phyloP scores from a whole-genome alignment of 768 basidiomycete genomes.

The Lactarius pseudohatsudake region DNA sequence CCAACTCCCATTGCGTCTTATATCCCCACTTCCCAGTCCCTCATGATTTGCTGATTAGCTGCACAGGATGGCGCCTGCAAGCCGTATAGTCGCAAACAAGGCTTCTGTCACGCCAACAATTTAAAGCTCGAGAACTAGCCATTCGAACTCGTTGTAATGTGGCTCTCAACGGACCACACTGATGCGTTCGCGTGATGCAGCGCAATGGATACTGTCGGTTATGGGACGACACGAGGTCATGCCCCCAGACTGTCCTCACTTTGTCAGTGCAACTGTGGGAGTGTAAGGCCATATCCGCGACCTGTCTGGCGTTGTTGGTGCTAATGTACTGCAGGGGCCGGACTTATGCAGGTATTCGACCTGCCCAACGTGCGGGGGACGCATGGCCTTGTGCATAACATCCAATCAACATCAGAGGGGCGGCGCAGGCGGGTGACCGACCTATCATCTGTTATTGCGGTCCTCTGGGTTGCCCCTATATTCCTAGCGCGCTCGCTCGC shows the following conservation, averaged over 20 bases:
- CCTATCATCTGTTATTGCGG: too few species aligned
- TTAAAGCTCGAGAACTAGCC: slow-evolving; percentile 72
- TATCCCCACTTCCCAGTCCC: background rate
- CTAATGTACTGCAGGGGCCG: slow-evolving; percentile 55
- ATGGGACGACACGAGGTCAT: slow-evolving; percentile 66
- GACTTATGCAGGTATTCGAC: slow-evolving; percentile 79
- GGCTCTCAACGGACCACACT: slow-evolving; percentile 64
- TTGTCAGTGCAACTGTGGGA: slow-evolving; percentile 65
- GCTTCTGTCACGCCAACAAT: slow-evolving; percentile 68
- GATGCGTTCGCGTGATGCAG: slow-evolving; percentile 63
- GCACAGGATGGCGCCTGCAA: slow-evolving; percentile 67
- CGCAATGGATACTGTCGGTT: slow-evolving; percentile 53
- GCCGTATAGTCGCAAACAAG: slow-evolving; percentile 76
- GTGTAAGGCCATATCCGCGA: slow-evolving; percentile 40
- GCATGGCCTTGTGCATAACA: slow-evolving; percentile 79
- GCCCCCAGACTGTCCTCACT: slow-evolving; percentile 35
- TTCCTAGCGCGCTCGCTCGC: too few species aligned
- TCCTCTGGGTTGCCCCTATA: too few species aligned
- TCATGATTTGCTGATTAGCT: background rate
- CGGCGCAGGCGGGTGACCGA: slow-evolving; percentile 48
- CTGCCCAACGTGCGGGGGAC: slow-evolving; percentile 65
- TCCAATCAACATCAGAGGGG: slow-evolving; percentile 55
- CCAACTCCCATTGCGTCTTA: slow-evolving; percentile 54
- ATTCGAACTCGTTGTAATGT: slow-evolving; percentile 73
- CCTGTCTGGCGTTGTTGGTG: background rate